A percentile compares a stretch with the other conserved stretches of the same genome.
Evolutionary conservation across 441 rosid genomes (phyloP).

Genomic region (Hura crepitans): DNA sequence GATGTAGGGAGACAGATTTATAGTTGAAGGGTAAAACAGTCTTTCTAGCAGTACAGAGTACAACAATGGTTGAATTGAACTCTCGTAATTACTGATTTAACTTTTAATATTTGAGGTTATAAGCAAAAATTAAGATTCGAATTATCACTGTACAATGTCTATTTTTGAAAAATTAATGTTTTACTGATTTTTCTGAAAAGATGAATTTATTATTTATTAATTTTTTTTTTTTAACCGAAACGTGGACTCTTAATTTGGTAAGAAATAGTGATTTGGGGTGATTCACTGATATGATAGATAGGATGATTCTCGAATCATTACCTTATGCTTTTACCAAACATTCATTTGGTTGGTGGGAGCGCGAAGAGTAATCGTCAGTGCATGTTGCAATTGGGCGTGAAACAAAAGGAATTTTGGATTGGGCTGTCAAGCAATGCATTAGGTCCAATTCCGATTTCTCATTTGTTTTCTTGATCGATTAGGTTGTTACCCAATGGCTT

Average conservation of each 20-base stretch:
- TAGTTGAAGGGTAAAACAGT: conserved; percentile 5
- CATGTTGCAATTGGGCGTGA: background rate
- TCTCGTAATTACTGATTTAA: no score
- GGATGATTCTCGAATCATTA: background rate
- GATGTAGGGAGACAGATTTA: background rate
- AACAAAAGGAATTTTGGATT: background rate
- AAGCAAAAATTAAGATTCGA: no score
- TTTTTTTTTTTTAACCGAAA: no score
- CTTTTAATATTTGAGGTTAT: no score
- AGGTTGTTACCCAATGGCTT: no score
- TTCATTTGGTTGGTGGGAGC: background rate
- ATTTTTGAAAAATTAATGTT: background rate
- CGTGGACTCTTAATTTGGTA: no score
- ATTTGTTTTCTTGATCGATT: no score
- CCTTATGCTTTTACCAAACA: background rate
- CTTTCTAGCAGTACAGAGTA: background rate
- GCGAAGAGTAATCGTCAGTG: background rate
- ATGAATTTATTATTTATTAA: background rate
- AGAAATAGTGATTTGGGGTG: no score
- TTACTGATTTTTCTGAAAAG: background rate
- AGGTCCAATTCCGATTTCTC: no score
- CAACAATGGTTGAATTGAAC: background rate
- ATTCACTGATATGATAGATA: background rate
- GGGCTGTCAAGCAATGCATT: background rate
- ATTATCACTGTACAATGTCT: no score